Conservation (phyloP, 75 land plant genomes). For the Larix kaempferi region DNA sequence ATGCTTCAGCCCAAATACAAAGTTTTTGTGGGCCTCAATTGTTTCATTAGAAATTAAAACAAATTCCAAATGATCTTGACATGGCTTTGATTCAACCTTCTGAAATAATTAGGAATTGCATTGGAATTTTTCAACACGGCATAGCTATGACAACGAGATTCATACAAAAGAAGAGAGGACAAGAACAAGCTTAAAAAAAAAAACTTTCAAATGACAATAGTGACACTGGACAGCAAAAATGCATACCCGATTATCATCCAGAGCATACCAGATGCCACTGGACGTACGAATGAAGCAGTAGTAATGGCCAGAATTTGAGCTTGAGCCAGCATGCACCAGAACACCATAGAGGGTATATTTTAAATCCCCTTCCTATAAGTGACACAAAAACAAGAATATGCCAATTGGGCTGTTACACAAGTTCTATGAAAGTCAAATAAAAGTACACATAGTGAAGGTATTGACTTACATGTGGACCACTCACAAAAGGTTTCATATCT, state of each 20-base stretch:
- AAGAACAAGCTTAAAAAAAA: too few species aligned
- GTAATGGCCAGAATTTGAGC: conserved; percentile 91
- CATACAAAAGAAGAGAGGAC: neutral
- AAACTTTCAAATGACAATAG: too few species aligned
- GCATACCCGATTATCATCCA: conserved; percentile 90
- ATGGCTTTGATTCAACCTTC: neutral
- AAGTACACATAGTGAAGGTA: neutral
- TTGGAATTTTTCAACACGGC: neutral
- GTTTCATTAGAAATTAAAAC: neutral
- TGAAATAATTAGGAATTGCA: neutral
- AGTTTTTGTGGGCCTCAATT: neutral
- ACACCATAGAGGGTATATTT: conserved; percentile 82
- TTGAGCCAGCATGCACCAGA: conserved; percentile 89
- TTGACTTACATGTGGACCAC: conserved; percentile 63
- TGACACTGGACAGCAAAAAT: too few species aligned
- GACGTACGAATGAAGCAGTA: conserved; percentile 89
- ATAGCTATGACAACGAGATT: too few species aligned
- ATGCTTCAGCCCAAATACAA: neutral
- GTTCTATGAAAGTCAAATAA: neutral
- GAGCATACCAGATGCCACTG: conserved; percentile 71
- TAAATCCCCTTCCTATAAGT: conserved; percentile 48
- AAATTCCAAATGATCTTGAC: neutral
- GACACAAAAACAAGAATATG: conserved; percentile 5
- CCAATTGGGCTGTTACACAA: neutral
- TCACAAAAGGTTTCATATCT: conserved; percentile 83